Evolutionary conservation across 805 yeast genomes (phyloP).

Genomic region (Lipomyces chichibuensis): DNA sequence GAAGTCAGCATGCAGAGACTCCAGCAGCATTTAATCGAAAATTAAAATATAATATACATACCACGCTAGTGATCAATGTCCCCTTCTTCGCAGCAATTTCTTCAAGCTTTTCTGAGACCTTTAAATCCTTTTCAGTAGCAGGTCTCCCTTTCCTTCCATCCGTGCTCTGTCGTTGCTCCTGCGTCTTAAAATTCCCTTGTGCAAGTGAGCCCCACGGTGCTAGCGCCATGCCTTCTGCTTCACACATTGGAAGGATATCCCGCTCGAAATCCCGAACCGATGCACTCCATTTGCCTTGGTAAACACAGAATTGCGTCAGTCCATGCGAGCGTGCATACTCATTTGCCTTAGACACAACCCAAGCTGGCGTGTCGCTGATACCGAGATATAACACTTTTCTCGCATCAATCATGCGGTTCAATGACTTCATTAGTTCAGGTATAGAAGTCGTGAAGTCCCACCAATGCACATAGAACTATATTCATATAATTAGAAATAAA

Average conservation of each 20-base stretch:
- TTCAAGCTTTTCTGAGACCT: constrained; percentile 4
- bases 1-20: constrained; percentile 3
- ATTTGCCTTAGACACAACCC: constrained; percentile 35
- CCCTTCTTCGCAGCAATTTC: neutral
- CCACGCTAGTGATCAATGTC: constrained; percentile 11
- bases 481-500: neutral
- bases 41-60: neutral
- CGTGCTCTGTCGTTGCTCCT: constrained; percentile 5
- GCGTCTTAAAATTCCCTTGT: constrained; percentile 4
- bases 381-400: constrained; percentile 40
- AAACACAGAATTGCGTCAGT: constrained; percentile 37
- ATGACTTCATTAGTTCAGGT: constrained; percentile 36
- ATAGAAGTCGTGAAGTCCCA: constrained; percentile 39
- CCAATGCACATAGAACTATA: constrained; percentile 3
- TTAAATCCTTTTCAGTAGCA: neutral
- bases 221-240: constrained; percentile 36
- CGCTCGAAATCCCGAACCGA: constrained; percentile 37
- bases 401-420: constrained; percentile 19
- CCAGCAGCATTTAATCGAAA: neutral
- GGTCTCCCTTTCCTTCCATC: constrained; percentile 1
- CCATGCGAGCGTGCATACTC: constrained; percentile 37
- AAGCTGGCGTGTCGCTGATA: constrained; percentile 39
- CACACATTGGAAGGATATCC: constrained; percentile 40
- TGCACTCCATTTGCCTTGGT: constrained; percentile 40
- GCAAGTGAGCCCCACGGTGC: constrained; percentile 4